phyloP scores from a whole-genome alignment of 2,329 filamentous ascomycete genomes.

The Albophoma yamanashiensis region DNA sequence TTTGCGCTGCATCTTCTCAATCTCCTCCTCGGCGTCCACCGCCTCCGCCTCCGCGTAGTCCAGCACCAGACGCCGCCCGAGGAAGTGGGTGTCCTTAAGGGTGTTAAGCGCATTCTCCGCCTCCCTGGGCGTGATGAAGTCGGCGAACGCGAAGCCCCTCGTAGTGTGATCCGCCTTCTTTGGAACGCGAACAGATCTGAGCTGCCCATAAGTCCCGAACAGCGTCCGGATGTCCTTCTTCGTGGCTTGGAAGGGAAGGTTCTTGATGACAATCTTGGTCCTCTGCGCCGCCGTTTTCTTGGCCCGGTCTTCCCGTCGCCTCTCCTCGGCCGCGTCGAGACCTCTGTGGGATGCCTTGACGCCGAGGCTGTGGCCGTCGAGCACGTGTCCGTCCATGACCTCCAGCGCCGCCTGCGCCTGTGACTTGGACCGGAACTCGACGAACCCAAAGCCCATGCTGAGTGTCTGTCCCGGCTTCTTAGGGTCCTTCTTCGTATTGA shows the following conservation, averaged over 20 bases:
- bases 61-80: slow-evolving; percentile 80
- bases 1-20: slow-evolving; percentile 95
- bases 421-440: slow-evolving; percentile 70
- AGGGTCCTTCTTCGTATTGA: slow-evolving; percentile 90
- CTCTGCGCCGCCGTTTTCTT: slow-evolving; percentile 67
- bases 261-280: slow-evolving; percentile 97
- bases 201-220: slow-evolving; percentile 82
- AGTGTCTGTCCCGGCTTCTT: slow-evolving; percentile 80
- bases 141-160: slow-evolving; percentile 92
- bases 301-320: slow-evolving; percentile 68
- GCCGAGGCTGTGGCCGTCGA: slow-evolving; percentile 79
- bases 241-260: slow-evolving; percentile 87
- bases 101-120: slow-evolving; percentile 85
- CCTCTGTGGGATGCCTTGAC: slow-evolving; percentile 84
- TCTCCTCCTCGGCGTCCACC: slow-evolving; percentile 88
- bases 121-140: slow-evolving; percentile 86
- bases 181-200: slow-evolving; percentile 85
- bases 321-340: slow-evolving; percentile 77
- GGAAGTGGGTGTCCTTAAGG: slow-evolving; percentile 82
- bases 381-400: slow-evolving; percentile 77
- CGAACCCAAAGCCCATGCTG: slow-evolving; percentile 96
- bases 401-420: slow-evolving; percentile 71
- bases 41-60: slow-evolving; percentile 86
- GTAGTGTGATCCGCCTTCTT: slow-evolving; percentile 87
- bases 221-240: slow-evolving; percentile 86